A percentile compares a stretch with the other conserved stretches of the same genome.
Conservation (phyloP, 305 asterid genomes). For the Lippia alba region DNA sequence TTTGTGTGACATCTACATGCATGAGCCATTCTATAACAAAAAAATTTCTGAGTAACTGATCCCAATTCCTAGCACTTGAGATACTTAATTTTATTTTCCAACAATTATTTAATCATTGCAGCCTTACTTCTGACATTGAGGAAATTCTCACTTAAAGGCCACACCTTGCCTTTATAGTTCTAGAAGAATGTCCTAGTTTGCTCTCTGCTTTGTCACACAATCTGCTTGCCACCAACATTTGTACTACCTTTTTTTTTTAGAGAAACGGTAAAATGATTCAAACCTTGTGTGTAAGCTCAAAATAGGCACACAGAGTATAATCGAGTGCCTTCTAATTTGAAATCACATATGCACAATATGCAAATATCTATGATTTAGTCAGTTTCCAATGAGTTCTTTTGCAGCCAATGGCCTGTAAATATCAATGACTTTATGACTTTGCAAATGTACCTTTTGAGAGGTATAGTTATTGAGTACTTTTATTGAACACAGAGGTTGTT, state of each 20-base stretch:
- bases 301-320: background rate
- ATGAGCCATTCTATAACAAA: constrained; percentile 8
- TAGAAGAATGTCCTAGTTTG: too few relatives aligned
- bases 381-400: constrained; percentile 15
- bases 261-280: constrained; percentile 6
- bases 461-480: constrained; percentile 22
- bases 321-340: constrained; percentile 24
- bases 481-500: constrained; percentile 66
- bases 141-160: background rate
- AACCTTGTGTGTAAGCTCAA: constrained; percentile 16
- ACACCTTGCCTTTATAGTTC: too few relatives aligned
- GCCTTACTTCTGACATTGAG: background rate
- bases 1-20: constrained; percentile 20
- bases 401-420: constrained; percentile 10
- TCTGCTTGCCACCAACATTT: background rate
- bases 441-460: constrained; percentile 15
- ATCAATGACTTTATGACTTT: constrained; percentile 21
- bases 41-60: constrained; percentile 1
- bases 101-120: background rate
- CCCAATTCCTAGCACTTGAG: constrained; percentile 18
- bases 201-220: background rate
- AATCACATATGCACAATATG: background rate
- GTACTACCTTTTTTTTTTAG: constrained; percentile 11
- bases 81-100: background rate
- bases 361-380: background rate